Evolutionary conservation across 2,329 filamentous ascomycete species (phyloP).

Genomic region (Drechmeria coniospora): DNA sequence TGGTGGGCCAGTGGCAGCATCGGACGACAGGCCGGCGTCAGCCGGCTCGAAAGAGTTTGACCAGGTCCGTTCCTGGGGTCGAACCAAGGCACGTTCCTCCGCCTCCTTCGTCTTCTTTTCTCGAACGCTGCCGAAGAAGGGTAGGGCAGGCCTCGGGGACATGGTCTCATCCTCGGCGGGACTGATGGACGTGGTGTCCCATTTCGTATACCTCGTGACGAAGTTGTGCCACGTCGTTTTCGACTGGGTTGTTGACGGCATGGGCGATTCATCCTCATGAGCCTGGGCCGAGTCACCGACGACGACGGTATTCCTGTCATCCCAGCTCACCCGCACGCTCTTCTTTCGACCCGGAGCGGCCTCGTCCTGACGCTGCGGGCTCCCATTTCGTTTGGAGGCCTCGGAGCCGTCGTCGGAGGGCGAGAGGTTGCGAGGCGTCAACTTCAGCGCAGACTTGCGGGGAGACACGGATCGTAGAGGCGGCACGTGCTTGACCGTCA

Average conservation of each 20-base stretch:
- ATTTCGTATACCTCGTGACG: slow-evolving; percentile 32
- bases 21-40: slow-evolving; percentile 36
- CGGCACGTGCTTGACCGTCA: slow-evolving; percentile 50
- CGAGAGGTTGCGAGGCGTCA: slow-evolving; percentile 35
- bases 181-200: slow-evolving; percentile 25
- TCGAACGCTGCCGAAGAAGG: slow-evolving; percentile 60
- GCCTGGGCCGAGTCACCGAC: slow-evolving; percentile 30
- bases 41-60: slow-evolving; percentile 3
- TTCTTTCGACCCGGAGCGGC: slow-evolving; percentile 37
- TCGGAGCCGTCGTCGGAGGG: slow-evolving; percentile 34
- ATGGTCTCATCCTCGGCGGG: slow-evolving; percentile 52
- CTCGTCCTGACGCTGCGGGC: slow-evolving; percentile 20
- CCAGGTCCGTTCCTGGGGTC: slow-evolving; percentile 27
- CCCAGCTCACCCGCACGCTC: slow-evolving; percentile 62
- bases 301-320: slow-evolving; percentile 44
- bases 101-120: slow-evolving; percentile 40
- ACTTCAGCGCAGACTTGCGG: slow-evolving; percentile 62
- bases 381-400: slow-evolving; percentile 17
- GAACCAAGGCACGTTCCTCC: slow-evolving; percentile 42
- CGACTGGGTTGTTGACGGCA: slow-evolving; percentile 20
- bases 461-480: slow-evolving; percentile 58
- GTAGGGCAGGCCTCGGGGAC: slow-evolving; percentile 59
- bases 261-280: slow-evolving; percentile 22
- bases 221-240: slow-evolving; percentile 35
- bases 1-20: slow-evolving; percentile 41